A percentile compares a stretch with the other conserved stretches of the same genome.
Conservation (phyloP, 1,284 basidiomycete species). For the Trichosporon inkin region DNA sequence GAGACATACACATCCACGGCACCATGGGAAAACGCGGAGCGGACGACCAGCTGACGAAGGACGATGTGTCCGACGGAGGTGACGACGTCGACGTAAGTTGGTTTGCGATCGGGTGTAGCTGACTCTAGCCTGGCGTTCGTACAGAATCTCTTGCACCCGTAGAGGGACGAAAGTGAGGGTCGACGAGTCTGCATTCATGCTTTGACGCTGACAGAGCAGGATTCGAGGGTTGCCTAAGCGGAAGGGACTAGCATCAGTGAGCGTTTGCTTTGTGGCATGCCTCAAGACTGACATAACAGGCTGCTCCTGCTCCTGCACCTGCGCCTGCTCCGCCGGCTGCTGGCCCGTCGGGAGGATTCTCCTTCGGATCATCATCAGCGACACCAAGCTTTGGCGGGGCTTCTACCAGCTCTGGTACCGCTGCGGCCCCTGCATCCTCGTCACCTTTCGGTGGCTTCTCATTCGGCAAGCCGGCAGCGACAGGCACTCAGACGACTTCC, state of each 20-base stretch:
- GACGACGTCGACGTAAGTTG: slow-evolving; percentile 50
- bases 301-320: slow-evolving; percentile 6
- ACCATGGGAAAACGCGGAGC: slow-evolving; percentile 63
- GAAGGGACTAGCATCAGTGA: slow-evolving; percentile 28
- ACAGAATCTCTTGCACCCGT: slow-evolving; percentile 36
- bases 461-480: slow-evolving; percentile 15
- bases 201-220: slow-evolving; percentile 29
- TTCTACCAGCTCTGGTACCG: slow-evolving; percentile 2
- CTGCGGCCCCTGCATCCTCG: slow-evolving; percentile 15
- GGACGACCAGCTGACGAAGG: slow-evolving; percentile 66
- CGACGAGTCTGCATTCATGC: background rate
- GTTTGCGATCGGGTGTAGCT: slow-evolving; percentile 18
- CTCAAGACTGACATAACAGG: background rate
- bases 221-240: slow-evolving; percentile 51
- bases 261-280: background rate
- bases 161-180: slow-evolving; percentile 40
- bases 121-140: slow-evolving; percentile 33
- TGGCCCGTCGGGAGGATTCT: slow-evolving; percentile 16
- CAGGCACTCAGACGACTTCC: slow-evolving; percentile 9
- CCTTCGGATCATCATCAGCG: slow-evolving; percentile 23
- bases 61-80: slow-evolving; percentile 49
- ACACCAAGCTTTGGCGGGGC: background rate
- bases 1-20: background rate
- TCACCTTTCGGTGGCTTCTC: slow-evolving; percentile 30
- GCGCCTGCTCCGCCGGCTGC: background rate